Evolutionary conservation across 768 basidiomycete genomes (phyloP), one percentile per base, ranked within the genome.

Genomic region (Rhizopogon rudus): DNA sequence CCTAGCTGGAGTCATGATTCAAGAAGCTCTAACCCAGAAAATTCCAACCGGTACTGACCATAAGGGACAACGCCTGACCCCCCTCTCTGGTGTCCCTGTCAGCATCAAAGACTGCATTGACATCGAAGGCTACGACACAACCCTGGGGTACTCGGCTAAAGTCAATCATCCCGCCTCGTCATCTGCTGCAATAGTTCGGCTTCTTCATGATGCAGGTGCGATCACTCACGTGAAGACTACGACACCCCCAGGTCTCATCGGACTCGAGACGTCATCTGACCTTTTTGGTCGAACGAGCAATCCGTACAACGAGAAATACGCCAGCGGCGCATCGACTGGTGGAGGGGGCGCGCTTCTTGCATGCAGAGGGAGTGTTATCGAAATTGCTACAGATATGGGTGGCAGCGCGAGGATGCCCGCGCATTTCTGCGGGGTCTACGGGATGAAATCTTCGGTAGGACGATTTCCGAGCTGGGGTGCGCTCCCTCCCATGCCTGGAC

Each of bases 281-380:
- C 59, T 79, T 3, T 81, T 74, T 55, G 80, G 79, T 9, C 67
- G 66, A 33, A 80, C 79, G 5, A 66, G 65, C 13, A 81, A 82
- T 61, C 81, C 81, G 0, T 74, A 77, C 63, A 78, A 79, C 54
- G 55, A 65, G 5, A 67, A 70, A 6, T 74, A 70, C 51, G 65
- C 62, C 1, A 71, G 72, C 10, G 80, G 80, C 5, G 81, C 77
- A 25, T 81, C 80, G 0, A 78, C 77, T 0, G 81, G 81, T 28
- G 81, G 81, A 6, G 81, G 80, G 20, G 74, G 67, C 1, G 78
- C 81, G 7, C 68, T 82, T 17, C 62, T 81, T 3, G 80, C 80
- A 0, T 63, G 67, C 37, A 71, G 73, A 10, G 80, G 80, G 8
- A 67, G 69, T 22, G 64, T 73, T 17, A 63, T 82, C 54, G 80